Conservation (phyloP, 768 basidiomycete species). For the Dioszegia aurantiaca region DNA sequence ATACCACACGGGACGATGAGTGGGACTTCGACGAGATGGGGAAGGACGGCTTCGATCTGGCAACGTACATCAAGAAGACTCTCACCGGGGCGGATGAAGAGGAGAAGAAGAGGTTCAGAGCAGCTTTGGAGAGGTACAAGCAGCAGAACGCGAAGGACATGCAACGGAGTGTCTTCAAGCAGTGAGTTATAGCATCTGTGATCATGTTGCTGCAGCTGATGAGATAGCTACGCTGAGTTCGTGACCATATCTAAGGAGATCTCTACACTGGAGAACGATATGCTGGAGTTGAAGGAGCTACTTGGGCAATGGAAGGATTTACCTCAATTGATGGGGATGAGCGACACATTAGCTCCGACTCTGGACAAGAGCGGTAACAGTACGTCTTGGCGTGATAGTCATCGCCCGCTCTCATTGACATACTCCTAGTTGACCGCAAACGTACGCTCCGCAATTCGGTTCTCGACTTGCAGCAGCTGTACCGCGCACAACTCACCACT, state of each 20-base stretch:
- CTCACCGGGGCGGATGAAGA: slow-evolving; percentile 51
- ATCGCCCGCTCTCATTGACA: slow-evolving; percentile 34
- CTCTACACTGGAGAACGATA: slow-evolving; percentile 89
- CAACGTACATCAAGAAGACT: slow-evolving; percentile 59
- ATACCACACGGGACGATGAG: slow-evolving; percentile 42
- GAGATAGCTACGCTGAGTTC: slow-evolving; percentile 85
- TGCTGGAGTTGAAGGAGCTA: slow-evolving; percentile 92
- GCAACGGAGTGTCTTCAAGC: slow-evolving; percentile 91
- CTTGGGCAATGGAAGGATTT: slow-evolving; percentile 94
- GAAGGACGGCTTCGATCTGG: slow-evolving; percentile 78
- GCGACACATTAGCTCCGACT: slow-evolving; percentile 57
- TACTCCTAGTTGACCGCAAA: slow-evolving; percentile 59
- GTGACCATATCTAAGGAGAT: slow-evolving; percentile 97
- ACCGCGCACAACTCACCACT: slow-evolving; percentile 89
- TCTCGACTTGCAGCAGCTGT: slow-evolving; percentile 89
- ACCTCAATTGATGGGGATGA: slow-evolving; percentile 87
- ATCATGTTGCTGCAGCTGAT: not conserved
- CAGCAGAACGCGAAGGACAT: slow-evolving; percentile 76
- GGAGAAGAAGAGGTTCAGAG: slow-evolving; percentile 50
- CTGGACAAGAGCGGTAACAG: slow-evolving; percentile 45
- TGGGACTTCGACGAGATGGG: slow-evolving; percentile 65
- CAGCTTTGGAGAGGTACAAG: slow-evolving; percentile 64
- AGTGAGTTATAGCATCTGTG: slow-evolving; percentile 56
- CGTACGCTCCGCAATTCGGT: slow-evolving; percentile 79
- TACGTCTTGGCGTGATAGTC: slow-evolving; percentile 16